These are phyloP conservation scores for Chaetomium cochliodes DNA, from an alignment of 495 filamentous ascomycete species.

Conservation along the genomic window DNA sequence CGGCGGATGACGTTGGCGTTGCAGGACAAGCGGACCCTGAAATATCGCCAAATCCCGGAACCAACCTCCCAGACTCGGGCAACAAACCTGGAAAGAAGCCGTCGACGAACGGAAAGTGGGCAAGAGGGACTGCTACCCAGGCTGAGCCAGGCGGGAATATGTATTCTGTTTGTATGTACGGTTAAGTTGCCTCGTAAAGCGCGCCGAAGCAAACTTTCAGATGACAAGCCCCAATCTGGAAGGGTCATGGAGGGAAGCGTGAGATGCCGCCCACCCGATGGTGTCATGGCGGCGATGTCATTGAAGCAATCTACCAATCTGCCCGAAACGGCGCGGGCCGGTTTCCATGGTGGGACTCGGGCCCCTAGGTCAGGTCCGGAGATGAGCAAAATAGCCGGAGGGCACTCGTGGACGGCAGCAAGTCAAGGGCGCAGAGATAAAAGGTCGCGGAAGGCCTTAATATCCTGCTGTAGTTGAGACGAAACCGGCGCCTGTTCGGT, in stretches of 20 bases:
- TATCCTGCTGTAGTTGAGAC: too few relatives aligned
- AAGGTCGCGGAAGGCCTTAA: not conserved
- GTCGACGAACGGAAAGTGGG: not conserved
- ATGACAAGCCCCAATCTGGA: not conserved
- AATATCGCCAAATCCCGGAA: conserved; percentile 17
- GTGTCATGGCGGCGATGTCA: conserved; percentile 2
- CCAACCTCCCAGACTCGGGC: not conserved
- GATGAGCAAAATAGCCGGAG: not conserved
- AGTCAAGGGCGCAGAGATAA: not conserved
- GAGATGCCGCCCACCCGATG: not conserved
- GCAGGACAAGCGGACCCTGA: conserved; percentile 16
- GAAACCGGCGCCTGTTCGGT: too few relatives aligned
- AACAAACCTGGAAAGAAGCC: not conserved
- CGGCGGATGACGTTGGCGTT: conserved; percentile 22
- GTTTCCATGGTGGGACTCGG: conserved; percentile 9
- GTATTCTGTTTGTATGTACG: not conserved
- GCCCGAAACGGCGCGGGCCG: conserved; percentile 14
- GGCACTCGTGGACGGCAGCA: not conserved
- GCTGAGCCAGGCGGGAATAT: not conserved
- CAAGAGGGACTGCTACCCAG: not conserved
- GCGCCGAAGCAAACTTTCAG: conserved; percentile 1
- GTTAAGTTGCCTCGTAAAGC: too few relatives aligned
- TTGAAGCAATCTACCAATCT: conserved; percentile 12
- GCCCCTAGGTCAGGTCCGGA: conserved; percentile 7
- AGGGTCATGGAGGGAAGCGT: not conserved